Evolutionary conservation across 768 basidiomycete species (phyloP), one percentile per base, ranked within the genome.

Genomic region (Tephrocybe sp.): DNA sequence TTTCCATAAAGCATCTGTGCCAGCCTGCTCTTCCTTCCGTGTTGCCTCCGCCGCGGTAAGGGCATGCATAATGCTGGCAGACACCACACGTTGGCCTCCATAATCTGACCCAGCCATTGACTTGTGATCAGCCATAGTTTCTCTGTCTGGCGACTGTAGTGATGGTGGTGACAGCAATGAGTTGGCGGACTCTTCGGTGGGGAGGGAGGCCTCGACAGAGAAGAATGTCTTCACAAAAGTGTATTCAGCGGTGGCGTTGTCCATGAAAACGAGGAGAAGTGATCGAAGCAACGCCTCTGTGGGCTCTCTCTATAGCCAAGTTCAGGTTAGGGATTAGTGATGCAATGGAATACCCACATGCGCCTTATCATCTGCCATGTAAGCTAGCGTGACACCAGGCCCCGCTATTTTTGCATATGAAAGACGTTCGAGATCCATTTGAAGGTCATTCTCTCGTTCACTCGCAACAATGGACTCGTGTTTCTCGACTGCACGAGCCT

Each of bases 211-310:
- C 39, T 66, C 71, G 51, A 64, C 63, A 31, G 79, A 73, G 71
- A 98, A 98, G 72, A 99, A 98, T 0, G 83, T 72, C 9, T 83
- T 81, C 43, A 97, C 69, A 60, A 98, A 98, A 1, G 84, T 76
- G 67, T 94, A 96, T 69, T 98, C 96, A 24, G 93, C 83, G 1
- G 89, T 89, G 3, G 91, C 87, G 62, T 99, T 98, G 71, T 98
- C 94, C 80, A 96, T 85, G 52, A 98, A 81, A 44, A 97, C 95
- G 44, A 98, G 73, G 40, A 93, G 71, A 21, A 92, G 71, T 0
- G 95, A 96, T 21, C 96, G 84, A 54, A 92, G 76, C 19, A 98
- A 72, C 0, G 86, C 86, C 70, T 98, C 97, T 1, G 87, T 65
- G 0, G 88, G 82, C 57, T 89, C 87, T 82, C 82, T 90, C 95